Percentiles rank a stretch among this genome's conserved stretches.
Evolutionary conservation across 768 basidiomycete genomes (phyloP).

Genomic region (Tulasnella sp.): DNA sequence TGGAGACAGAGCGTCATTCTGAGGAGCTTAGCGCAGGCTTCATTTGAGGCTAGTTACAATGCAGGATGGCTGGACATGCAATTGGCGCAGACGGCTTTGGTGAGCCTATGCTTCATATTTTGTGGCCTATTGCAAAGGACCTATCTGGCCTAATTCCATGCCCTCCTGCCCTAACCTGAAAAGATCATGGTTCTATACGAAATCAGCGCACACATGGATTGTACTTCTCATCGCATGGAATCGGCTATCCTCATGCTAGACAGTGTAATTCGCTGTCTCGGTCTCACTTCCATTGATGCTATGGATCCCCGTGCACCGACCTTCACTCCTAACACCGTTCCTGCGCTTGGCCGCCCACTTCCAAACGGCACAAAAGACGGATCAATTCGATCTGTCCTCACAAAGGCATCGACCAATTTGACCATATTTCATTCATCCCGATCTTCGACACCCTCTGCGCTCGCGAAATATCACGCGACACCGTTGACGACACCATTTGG

Average conservation of each 20-base stretch:
- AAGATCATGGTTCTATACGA: slow-evolving; percentile 15
- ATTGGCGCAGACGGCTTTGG: slow-evolving; percentile 17
- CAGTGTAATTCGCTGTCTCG: slow-evolving; percentile 8
- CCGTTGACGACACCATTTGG: slow-evolving; percentile 1
- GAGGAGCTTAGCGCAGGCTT: slow-evolving; percentile 13
- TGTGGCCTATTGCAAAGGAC: too few relatives aligned
- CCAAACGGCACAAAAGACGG: not conserved
- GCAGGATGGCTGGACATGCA: slow-evolving; percentile 13
- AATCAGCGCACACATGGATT: slow-evolving; percentile 10
- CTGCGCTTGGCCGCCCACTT: not conserved
- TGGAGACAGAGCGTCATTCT: slow-evolving; percentile 6
- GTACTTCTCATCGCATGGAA: not conserved
- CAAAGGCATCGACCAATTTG: not conserved
- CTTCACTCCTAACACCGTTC: slow-evolving; percentile 6
- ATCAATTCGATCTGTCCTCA: not conserved
- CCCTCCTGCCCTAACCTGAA: not conserved
- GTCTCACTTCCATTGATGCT: slow-evolving; percentile 15
- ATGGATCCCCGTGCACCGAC: slow-evolving; percentile 5
- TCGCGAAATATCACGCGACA: not conserved
- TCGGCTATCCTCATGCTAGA: slow-evolving; percentile 1
- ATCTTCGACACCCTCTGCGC: not conserved
- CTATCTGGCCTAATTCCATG: not conserved
- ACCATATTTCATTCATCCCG: not conserved
- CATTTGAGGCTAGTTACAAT: slow-evolving; percentile 13
- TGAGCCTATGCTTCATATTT: too few relatives aligned